phyloP scores from a whole-genome alignment of 148 eudicot species.

The Simmondsia chinensis region DNA sequence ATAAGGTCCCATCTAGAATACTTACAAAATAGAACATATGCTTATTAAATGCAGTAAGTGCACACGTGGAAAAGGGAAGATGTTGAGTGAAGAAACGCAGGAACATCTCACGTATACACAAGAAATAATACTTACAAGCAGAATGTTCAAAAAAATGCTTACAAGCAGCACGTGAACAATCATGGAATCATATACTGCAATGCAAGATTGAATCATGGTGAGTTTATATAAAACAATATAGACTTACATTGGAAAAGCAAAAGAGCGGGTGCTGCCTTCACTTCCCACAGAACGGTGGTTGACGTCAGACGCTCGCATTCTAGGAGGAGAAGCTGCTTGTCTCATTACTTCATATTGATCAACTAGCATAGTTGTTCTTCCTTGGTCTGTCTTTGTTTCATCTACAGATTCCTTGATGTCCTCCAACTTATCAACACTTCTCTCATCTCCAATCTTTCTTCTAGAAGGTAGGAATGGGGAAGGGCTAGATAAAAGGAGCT shows the following conservation, averaged over 20 bases:
- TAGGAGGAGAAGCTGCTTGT: background rate
- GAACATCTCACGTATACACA: background rate
- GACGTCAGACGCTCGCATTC: constrained; percentile 7
- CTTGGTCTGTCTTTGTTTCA: background rate
- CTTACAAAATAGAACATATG: too few relatives aligned
- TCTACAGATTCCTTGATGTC: background rate
- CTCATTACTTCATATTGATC: background rate
- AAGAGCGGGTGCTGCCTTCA: constrained; percentile 18
- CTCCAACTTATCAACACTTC: background rate
- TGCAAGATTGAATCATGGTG: too few relatives aligned
- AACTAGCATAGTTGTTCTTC: background rate
- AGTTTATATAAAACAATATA: background rate
- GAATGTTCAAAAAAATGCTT: too few relatives aligned
- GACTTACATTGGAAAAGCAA: constrained; percentile 42
- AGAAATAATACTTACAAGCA: too few relatives aligned
- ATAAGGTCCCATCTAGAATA: too few relatives aligned
- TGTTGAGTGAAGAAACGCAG: constrained; percentile 3
- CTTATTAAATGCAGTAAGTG: too few relatives aligned
- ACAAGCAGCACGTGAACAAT: background rate
- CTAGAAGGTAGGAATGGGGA: constrained; percentile 1
- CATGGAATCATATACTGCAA: too few relatives aligned
- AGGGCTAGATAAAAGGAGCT: background rate
- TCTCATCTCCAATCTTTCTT: background rate
- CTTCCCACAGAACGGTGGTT: constrained; percentile 20
- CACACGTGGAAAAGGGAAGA: too few relatives aligned